Conservation (phyloP, 495 filamentous ascomycete genomes). For the Xylaria palmicola region DNA sequence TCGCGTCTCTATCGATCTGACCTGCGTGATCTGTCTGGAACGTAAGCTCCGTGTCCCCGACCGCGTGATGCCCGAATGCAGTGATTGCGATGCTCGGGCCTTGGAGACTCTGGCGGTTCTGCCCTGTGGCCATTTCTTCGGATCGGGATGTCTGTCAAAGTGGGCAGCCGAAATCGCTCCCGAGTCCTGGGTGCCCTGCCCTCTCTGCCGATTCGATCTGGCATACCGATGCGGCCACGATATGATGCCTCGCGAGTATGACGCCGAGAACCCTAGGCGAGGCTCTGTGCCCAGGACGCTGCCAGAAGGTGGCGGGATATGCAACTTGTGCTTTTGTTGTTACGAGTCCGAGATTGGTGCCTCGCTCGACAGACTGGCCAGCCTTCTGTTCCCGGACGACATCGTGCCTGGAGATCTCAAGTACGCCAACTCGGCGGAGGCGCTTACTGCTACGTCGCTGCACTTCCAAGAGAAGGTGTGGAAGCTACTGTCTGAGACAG, state of each 20-base stretch:
- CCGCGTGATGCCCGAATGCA: constrained; percentile 16
- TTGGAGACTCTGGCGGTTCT: constrained; percentile 5
- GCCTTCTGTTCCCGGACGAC: not conserved
- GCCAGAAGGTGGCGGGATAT: not conserved
- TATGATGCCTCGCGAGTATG: not conserved
- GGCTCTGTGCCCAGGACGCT: not conserved
- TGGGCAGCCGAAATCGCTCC: not conserved
- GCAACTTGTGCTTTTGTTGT: not conserved
- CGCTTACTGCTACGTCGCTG: no score
- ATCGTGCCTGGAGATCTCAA: not conserved
- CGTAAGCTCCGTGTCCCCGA: constrained; percentile 26
- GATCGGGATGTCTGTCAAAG: not conserved
- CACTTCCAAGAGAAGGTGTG: no score
- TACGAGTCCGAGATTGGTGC: not conserved
- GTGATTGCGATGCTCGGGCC: constrained; percentile 1
- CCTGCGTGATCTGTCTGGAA: constrained; percentile 12
- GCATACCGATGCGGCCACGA: not conserved
- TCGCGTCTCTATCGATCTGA: constrained; percentile 34
- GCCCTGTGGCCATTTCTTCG: constrained; percentile 26
- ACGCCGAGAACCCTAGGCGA: not conserved
- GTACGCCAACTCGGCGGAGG: no score
- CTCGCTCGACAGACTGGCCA: not conserved
- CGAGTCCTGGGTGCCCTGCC: not conserved
- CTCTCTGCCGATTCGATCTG: constrained; percentile 5
- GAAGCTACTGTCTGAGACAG: no score